Evolutionary conservation across 1,284 basidiomycete species (phyloP), one percentile per base, ranked within the genome.

Genomic region (Cutaneotrichosporon arboriforme): DNA sequence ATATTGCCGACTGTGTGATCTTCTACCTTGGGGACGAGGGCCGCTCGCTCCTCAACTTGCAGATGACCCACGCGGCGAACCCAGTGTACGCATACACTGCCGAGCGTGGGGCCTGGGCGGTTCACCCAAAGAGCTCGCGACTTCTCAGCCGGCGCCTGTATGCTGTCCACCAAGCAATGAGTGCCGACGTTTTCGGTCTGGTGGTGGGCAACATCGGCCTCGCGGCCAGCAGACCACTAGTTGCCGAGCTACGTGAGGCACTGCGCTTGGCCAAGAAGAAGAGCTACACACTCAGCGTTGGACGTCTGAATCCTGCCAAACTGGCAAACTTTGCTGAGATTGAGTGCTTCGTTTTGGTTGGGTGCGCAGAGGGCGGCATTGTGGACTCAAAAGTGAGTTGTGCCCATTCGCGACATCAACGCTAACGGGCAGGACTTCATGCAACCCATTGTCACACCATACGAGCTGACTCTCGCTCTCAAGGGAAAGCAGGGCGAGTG

Each of bases 261-360:
- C 80, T 97, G 43, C 73, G 79, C 1, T 78, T 77, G 37, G 79
- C 83, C 0, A 81, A 81, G 56, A 91, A 90, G 76, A 97, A 96
- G 70, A 85, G 83, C 58, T 99, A 98, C 73, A 97, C 94, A 1
- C 84, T 98, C 63, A 89, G 85, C 46, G 94, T 98, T 0, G 96
- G 96, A 31, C 92, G 97, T 73, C 81, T 97, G 52, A 97, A 91
- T 64, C 94, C 94, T 0, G 84, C 92, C 15, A 98, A 98, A 68
- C 79, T 99, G 33, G 94, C 87, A 12, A 98, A 98, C 70, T 97
- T 97, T 71, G 82, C 90, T 65, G 93, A 97, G 72, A 86, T 99
- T 47, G 94, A 97, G 68, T 93, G 91, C 66, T 98, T 93, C 66
- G 86, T 98, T 5, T 80, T 97, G 53, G 86, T 97, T 1, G 93